These are phyloP conservation scores for Epithele typhae DNA, from an alignment of 768 basidiomycete genomes.

Conservation along the genomic window DNA sequence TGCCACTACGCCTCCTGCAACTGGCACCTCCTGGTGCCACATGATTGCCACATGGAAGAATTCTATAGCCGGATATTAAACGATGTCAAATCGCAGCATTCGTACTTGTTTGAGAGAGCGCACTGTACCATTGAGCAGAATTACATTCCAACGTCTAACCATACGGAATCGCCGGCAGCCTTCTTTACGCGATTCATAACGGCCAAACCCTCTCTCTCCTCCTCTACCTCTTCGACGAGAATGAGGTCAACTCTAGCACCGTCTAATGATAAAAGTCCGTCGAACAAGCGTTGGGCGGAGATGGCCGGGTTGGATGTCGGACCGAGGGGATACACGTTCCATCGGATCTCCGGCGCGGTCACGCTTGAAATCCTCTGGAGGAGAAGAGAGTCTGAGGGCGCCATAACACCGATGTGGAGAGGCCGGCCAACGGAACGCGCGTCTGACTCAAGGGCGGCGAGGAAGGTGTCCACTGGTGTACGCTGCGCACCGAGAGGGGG, in stretches of 20 bases:
- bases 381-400: slow-evolving; percentile 53
- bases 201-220: slow-evolving; percentile 82
- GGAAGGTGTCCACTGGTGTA: slow-evolving; percentile 31
- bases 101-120: too few relatives aligned
- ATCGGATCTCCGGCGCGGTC: slow-evolving; percentile 36
- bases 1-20: too few relatives aligned
- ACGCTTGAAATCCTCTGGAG: slow-evolving; percentile 21
- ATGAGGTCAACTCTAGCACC: slow-evolving; percentile 73
- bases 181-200: slow-evolving; percentile 94
- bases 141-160: slow-evolving; percentile 18
- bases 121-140: not conserved
- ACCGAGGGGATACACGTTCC: slow-evolving; percentile 49
- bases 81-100: too few relatives aligned
- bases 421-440: slow-evolving; percentile 9
- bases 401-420: slow-evolving; percentile 65
- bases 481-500: slow-evolving; percentile 34
- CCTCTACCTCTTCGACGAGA: slow-evolving; percentile 77
- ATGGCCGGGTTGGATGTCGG: slow-evolving; percentile 52
- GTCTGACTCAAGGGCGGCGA: slow-evolving; percentile 38
- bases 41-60: too few relatives aligned
- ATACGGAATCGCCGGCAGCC: slow-evolving; percentile 62
- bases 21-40: too few relatives aligned
- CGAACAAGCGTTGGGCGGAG: slow-evolving; percentile 81
- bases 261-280: slow-evolving; percentile 82
- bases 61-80: too few relatives aligned